Conservation (phyloP, 2,329 filamentous ascomycete species). For the Pleomassaria siparia region DNA sequence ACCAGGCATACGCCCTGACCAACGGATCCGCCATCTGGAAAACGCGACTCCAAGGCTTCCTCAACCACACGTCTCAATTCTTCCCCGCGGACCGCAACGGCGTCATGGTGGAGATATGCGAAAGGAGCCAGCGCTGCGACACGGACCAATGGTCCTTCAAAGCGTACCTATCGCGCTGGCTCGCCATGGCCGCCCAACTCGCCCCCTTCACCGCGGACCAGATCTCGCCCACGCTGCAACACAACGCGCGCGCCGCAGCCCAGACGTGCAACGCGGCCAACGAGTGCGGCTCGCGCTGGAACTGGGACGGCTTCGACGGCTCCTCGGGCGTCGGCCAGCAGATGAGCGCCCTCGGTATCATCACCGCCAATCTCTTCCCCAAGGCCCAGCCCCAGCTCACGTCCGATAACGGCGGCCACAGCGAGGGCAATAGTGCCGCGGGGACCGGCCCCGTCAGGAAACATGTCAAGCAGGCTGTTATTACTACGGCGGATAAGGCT, state of each 20-base stretch:
- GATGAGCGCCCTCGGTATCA: conserved; percentile 58
- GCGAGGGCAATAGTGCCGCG: conserved; percentile 46
- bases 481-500: conserved; percentile 44
- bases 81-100: conserved; percentile 37
- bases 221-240: conserved; percentile 56
- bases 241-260: conserved; percentile 58
- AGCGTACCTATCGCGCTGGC: conserved; percentile 51
- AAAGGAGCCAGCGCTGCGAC: conserved; percentile 45
- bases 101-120: conserved; percentile 50
- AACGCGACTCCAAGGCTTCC: conserved; percentile 29
- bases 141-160: conserved; percentile 49
- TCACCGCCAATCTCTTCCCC: conserved; percentile 48
- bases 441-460: conserved; percentile 35
- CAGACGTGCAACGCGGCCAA: conserved; percentile 46
- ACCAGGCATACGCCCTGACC: conserved; percentile 44
- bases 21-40: conserved; percentile 39
- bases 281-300: conserved; percentile 49
- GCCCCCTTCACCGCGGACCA: conserved; percentile 57
- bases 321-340: conserved; percentile 57
- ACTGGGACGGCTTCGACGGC: conserved; percentile 46
- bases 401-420: conserved; percentile 54
- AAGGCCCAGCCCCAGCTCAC: conserved; percentile 47
- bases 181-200: conserved; percentile 59
- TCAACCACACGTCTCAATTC: conserved; percentile 42
- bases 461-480: conserved; percentile 15